A percentile compares a stretch with the other conserved stretches of the same genome.
Evolutionary conservation across 2,329 filamentous ascomycete species (phyloP).

Genomic region (Pestalotiopsis sp.): DNA sequence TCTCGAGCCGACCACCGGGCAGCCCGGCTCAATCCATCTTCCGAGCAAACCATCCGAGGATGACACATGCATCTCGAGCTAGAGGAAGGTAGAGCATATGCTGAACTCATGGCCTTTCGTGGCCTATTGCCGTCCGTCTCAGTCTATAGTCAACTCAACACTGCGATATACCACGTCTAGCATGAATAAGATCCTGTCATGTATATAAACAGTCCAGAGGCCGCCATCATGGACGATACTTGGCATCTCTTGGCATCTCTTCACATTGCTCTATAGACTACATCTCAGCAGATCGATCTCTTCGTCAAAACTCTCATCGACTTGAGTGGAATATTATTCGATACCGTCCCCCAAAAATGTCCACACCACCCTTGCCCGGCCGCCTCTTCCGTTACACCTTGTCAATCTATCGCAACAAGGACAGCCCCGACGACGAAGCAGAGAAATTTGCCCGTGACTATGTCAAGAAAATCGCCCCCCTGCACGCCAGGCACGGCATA

Average conservation of each 20-base stretch:
- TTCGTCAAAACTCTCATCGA: no score
- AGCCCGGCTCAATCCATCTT: not conserved
- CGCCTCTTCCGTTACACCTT: slow-evolving; percentile 8
- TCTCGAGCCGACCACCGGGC: not conserved
- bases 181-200: not conserved
- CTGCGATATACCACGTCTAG: not conserved
- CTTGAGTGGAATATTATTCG: not conserved
- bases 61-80: not conserved
- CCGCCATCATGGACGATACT: not conserved
- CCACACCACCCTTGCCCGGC: not conserved
- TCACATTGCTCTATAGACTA: not conserved
- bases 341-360: not conserved
- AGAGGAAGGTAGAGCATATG: not conserved
- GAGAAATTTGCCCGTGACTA: slow-evolving; percentile 8
- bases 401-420: slow-evolving; percentile 9
- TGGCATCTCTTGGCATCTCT: not conserved
- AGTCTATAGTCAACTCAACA: not conserved
- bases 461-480: slow-evolving; percentile 1
- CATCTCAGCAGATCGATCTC: no score
- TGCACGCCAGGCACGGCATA: slow-evolving; percentile 12
- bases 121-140: not conserved
- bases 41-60: not conserved
- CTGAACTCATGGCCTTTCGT: not conserved
- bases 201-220: not conserved
- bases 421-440: not conserved